Evolutionary conservation across 768 basidiomycete species (phyloP), one percentile per base, ranked within the genome.

Genomic region (Nidula microcarpa): DNA sequence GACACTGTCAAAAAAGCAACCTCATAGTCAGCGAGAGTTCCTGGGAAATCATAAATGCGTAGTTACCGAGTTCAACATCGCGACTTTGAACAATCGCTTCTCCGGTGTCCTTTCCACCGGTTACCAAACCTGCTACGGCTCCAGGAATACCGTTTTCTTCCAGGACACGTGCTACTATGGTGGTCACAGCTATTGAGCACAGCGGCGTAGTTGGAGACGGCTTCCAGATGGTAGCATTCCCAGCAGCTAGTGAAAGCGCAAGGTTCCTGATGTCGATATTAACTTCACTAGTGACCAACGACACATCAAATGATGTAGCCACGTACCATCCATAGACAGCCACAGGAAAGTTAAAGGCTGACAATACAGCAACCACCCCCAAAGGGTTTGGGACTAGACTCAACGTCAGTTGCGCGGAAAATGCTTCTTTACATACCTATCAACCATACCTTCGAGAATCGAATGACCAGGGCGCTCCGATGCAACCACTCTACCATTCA

Each of bases 301-400:
- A 49, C 41, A 55, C 48, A 13, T 41, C 18, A 36, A 44, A 53
- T 53, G 33, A 47, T 51, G 30, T 13, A 49, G 8, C 18, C 17
- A 61, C 74, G 39, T 68, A 87, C 91, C 92, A 94, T 58, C 92
- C 92, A 68, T 91, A 93, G 43, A 95, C 92, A 34, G 94, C 94
- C 43, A 92, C 86, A 8, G 96, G 96, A 66, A 98, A 98, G 68
- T 98, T 98, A 77, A 97, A 98, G 0, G 96, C 96, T 17, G 91
- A 88, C 49, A 98, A 71, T 8, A 96, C 83, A 33, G 76, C 85
- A 37, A 82, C 79, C 41, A 82, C 77, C 14, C 81, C 80, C 46
- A 98, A 77, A 17, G 96, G 95, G 66, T 97, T 97, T 7, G 95
- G 90, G 3, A 96, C 92, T 94, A 67, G 8, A 60, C 23, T n/a